phyloP scores from a whole-genome alignment of 129 eudicot species.

The Scalesia atractyloides region DNA sequence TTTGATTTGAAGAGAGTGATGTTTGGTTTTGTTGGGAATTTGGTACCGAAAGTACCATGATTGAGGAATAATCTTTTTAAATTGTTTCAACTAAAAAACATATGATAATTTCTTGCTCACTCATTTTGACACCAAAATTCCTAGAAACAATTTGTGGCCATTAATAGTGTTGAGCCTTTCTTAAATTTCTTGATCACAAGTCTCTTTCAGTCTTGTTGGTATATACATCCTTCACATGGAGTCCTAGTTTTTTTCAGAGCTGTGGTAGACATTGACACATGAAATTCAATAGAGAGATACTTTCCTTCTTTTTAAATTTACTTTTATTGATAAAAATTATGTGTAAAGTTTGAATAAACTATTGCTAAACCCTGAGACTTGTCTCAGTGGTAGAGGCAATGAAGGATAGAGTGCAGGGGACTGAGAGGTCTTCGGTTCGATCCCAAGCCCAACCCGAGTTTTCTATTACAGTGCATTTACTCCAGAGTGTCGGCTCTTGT shows the following conservation, averaged over 20 bases:
- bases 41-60: slow-evolving; percentile 23
- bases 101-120: slow-evolving; percentile 24
- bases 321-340: too few relatives aligned
- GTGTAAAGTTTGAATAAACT: too few relatives aligned
- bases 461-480: too few relatives aligned
- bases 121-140: slow-evolving; percentile 22
- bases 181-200: slow-evolving; percentile 27
- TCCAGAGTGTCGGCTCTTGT: too few relatives aligned
- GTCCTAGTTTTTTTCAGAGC: slow-evolving; percentile 10
- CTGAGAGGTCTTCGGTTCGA: too few relatives aligned
- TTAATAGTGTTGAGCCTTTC: slow-evolving; percentile 23
- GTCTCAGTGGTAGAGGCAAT: too few relatives aligned
- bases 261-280: slow-evolving; percentile 12
- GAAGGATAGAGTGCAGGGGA: too few relatives aligned
- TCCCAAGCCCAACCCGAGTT: too few relatives aligned
- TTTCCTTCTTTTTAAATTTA: not conserved
- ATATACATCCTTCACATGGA: slow-evolving; percentile 28
- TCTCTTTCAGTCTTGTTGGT: slow-evolving; percentile 27
- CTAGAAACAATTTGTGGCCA: slow-evolving; percentile 19
- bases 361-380: too few relatives aligned
- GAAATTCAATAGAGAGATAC: not conserved
- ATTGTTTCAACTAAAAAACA: not conserved
- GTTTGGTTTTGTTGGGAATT: slow-evolving; percentile 8
- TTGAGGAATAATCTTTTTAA: slow-evolving; percentile 1
- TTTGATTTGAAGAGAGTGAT: not conserved